A percentile compares a stretch with the other conserved stretches of the same genome.
phyloP scores from a whole-genome alignment of 2,329 filamentous ascomycete genomes.

The Ophiostoma triangulosporum region DNA sequence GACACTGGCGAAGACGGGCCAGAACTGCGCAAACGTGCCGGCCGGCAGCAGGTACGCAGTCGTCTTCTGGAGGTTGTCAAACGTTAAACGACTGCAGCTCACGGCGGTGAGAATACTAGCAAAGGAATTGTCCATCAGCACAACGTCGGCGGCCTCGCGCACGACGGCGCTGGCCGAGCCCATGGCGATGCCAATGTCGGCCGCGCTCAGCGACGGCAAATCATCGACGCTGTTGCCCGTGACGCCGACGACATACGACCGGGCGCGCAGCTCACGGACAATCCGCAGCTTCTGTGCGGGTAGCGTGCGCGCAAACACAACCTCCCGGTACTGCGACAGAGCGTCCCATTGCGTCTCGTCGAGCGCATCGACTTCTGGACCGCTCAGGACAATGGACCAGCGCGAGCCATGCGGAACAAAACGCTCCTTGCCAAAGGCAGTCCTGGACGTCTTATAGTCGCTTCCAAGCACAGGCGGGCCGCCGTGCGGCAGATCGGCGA shows the following conservation, averaged over 20 bases:
- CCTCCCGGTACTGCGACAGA: constrained; percentile 51
- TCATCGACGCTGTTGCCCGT: constrained; percentile 84
- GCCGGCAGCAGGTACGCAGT: constrained; percentile 63
- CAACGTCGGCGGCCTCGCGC: constrained; percentile 68
- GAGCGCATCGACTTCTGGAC: constrained; percentile 50
- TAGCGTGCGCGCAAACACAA: constrained; percentile 64
- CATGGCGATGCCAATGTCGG: constrained; percentile 73
- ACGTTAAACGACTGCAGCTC: constrained; percentile 60
- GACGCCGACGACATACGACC: constrained; percentile 60
- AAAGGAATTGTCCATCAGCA: constrained; percentile 59
- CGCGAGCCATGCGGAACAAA: constrained; percentile 15
- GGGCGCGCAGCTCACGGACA: constrained; percentile 57
- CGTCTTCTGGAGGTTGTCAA: constrained; percentile 67
- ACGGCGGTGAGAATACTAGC: constrained; percentile 59
- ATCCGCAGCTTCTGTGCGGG: constrained; percentile 70
- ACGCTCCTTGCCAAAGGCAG: constrained; percentile 2
- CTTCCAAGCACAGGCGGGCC: constrained; percentile 6
- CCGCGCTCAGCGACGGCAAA: constrained; percentile 63
- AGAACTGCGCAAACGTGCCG: constrained; percentile 61
- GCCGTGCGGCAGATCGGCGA: constrained; percentile 27
- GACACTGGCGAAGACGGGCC: constrained; percentile 63
- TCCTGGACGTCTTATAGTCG: constrained; percentile 12
- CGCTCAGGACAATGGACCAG: constrained; percentile 48
- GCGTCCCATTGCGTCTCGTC: constrained; percentile 57
- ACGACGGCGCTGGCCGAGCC: constrained; percentile 73